phyloP scores from a whole-genome alignment of 768 basidiomycete species.

The Candolleomyces eurysporus region DNA sequence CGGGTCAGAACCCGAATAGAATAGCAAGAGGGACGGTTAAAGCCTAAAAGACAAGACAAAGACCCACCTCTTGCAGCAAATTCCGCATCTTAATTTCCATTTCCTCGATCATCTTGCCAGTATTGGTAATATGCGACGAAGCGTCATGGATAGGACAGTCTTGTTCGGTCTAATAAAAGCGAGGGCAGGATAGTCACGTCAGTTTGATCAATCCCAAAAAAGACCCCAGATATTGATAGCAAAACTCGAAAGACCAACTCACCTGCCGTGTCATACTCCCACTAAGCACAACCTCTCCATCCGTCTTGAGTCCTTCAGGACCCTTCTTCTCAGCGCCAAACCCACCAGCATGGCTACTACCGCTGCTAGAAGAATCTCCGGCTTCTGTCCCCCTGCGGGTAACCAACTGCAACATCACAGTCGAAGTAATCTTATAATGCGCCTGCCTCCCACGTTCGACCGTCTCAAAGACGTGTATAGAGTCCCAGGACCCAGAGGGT shows the following conservation, averaged over 20 bases:
- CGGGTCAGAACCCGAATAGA: no score
- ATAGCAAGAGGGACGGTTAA: no score
- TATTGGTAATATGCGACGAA: conserved; percentile 87
- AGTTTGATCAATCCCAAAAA: background rate
- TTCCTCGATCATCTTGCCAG: conserved; percentile 95
- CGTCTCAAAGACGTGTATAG: conserved; percentile 96
- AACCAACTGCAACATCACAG: conserved; percentile 91
- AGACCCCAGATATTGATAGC: background rate
- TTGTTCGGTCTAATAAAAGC: conserved; percentile 90
- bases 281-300: conserved; percentile 81
- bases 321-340: conserved; percentile 33
- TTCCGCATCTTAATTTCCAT: conserved; percentile 99
- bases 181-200: background rate
- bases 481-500: conserved; percentile 92
- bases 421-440: conserved; percentile 96
- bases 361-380: conserved; percentile 19
- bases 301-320: conserved; percentile 49
- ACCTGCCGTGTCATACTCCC: conserved; percentile 99
- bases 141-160: conserved; percentile 80
- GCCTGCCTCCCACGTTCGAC: conserved; percentile 90
- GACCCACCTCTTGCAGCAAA: conserved; percentile 75
- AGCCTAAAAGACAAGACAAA: background rate
- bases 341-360: conserved; percentile 25
- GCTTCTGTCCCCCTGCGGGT: conserved; percentile 43
- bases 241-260: conserved; percentile 21